A percentile compares a stretch with the other conserved stretches of the same genome.
These are phyloP conservation scores for Pseudodiploospora longispora DNA, from an alignment of 2,329 filamentous ascomycete genomes.

Conservation along the genomic window DNA sequence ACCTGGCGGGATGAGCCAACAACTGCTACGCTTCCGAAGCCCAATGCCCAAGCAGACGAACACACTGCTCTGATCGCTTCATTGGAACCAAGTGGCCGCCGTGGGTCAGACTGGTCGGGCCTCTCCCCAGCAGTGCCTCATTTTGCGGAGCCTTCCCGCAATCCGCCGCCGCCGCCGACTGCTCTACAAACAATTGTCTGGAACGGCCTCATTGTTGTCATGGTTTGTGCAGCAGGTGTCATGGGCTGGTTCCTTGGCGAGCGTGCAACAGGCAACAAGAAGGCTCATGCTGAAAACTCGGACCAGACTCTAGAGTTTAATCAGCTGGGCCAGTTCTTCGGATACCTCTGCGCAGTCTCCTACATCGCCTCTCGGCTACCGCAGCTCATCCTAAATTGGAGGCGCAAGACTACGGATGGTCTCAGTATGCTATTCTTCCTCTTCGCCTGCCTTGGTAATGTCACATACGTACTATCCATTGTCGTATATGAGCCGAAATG, in stretches of 20 bases:
- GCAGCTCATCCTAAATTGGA: conserved; percentile 85
- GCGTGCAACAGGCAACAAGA: conserved; percentile 28
- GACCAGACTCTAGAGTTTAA: conserved; percentile 57
- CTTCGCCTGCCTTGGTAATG: conserved; percentile 90
- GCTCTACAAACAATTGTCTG: conserved; percentile 54
- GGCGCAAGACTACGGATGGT: conserved; percentile 86
- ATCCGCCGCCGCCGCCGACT: conserved; percentile 40
- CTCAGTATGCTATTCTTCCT: conserved; percentile 93
- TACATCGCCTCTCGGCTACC: conserved; percentile 88
- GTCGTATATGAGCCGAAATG: conserved; percentile 80
- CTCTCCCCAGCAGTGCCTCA: conserved; percentile 79
- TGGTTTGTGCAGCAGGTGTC: conserved; percentile 77
- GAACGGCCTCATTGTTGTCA: conserved; percentile 66
- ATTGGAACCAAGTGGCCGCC: conserved; percentile 39
- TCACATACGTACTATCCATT: conserved; percentile 89
- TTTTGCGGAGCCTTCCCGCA: conserved; percentile 39
- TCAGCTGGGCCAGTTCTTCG: conserved; percentile 78
- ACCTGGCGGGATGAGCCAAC: conserved; percentile 50
- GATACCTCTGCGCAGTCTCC: conserved; percentile 80
- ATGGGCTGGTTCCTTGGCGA: conserved; percentile 72
- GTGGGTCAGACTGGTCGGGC: conserved; percentile 50
- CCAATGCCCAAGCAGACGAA: conserved; percentile 39
- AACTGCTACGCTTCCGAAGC: conserved; percentile 30
- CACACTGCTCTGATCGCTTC: conserved; percentile 41
- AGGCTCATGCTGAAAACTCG: conserved; percentile 29